Base-by-base conservation (phyloP, 2,329 filamentous ascomycete species). In the Cytospora piceae region DNA sequence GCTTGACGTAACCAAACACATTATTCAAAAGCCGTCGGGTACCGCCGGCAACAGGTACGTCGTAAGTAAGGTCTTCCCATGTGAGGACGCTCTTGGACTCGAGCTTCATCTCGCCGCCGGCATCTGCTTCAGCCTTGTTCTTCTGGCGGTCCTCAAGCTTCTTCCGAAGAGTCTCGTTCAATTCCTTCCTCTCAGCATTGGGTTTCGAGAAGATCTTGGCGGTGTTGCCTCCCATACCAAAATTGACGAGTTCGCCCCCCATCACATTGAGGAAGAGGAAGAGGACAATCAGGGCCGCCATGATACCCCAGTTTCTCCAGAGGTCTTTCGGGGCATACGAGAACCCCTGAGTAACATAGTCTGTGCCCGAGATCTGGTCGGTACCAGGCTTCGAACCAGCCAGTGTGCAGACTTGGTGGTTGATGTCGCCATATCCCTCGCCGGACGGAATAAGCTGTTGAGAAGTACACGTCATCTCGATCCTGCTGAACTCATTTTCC, bases 291-390 rank as follows among this genome's bases (percentile, higher is more conserved):
- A 96, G 85, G 1, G 83, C 87, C 14, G 93, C 74, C 67, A 96
- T 88, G 69, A 97, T 95, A 1, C 91, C 92, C 75, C 90, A 92
- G 76, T 95, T 93, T 52, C 92, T 84, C 93, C 93, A 96, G 0
- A 95, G 81, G 60, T 94, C 85, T 0, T 80, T 77, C 0, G 85
- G 83, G 15, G 80, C 75, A 77, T 94, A 96, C 0, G 84, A 83
- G 75, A 91, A 96, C 0, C 83, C 87, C 27, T 86, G 77, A 0
- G 83, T 81, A 67, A 96, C 85, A 74, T 96, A 96, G 17, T 82
- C 84, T 0, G 80, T 78, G 4, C 93, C 93, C 0, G 83, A 82
- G 0, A 96, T 86, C 12, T 81, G 73, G 1, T 81, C 76, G 0
- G 85, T 89, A 1, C 93, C 92, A 0, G 89, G 80, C 0, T 79